A percentile compares a stretch with the other conserved stretches of the same genome.
Evolutionary conservation across 2,329 filamentous ascomycete genomes (phyloP).

Genomic region (Neofusicoccum sp.): DNA sequence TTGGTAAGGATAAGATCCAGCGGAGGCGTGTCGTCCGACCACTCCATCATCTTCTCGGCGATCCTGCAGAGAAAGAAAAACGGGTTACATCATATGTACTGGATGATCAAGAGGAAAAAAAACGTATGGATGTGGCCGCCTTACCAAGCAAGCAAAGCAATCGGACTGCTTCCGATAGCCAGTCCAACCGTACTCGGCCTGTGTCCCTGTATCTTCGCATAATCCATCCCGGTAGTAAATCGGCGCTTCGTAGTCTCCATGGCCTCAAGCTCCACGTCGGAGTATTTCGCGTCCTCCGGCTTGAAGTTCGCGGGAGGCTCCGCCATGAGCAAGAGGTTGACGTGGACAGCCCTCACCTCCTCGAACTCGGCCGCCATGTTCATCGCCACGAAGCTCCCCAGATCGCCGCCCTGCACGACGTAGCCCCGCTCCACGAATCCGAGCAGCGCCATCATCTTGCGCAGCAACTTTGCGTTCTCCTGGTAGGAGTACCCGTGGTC

Average conservation of each 20-base stretch:
- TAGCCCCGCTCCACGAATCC: slow-evolving; percentile 54
- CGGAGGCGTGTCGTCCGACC: slow-evolving; percentile 50
- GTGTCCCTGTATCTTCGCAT: slow-evolving; percentile 57
- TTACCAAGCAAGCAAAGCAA: slow-evolving; percentile 60
- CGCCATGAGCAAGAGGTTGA: slow-evolving; percentile 24
- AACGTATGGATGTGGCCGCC: not conserved
- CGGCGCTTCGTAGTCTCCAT: slow-evolving; percentile 33
- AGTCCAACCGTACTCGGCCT: slow-evolving; percentile 60
- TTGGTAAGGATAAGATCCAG: slow-evolving; percentile 52
- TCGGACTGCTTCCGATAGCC: slow-evolving; percentile 55
- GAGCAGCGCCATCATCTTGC: slow-evolving; percentile 57
- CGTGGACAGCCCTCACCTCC: not conserved
- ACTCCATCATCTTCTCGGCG: slow-evolving; percentile 60
- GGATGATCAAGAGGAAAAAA: too few species aligned
- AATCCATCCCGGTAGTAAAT: slow-evolving; percentile 49
- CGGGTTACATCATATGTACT: too few species aligned
- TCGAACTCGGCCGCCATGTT: slow-evolving; percentile 44
- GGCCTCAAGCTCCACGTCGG: not conserved
- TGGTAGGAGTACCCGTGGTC: slow-evolving; percentile 48
- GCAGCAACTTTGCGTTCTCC: slow-evolving; percentile 48
- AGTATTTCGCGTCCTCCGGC: not conserved
- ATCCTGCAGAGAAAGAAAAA: slow-evolving; percentile 46
- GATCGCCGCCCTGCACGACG: slow-evolving; percentile 60
- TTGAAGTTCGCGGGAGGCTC: slow-evolving; percentile 27
- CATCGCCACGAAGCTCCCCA: slow-evolving; percentile 51